Evolutionary conservation across 2,329 filamentous ascomycete genomes (phyloP).

Genomic region (Penicillium sp.): DNA sequence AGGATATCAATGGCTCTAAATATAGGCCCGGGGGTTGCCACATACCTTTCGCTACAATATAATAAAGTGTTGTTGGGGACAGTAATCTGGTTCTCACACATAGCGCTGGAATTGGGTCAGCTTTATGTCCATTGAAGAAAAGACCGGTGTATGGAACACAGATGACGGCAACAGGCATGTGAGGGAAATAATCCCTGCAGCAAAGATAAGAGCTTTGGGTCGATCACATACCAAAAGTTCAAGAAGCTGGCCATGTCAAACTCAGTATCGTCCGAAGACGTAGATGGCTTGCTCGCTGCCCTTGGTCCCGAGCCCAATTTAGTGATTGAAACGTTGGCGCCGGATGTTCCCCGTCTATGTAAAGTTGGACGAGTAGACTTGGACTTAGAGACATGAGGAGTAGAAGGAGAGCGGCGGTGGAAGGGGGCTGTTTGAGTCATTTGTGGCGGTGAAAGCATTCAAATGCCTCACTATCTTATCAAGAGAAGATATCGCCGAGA

Average conservation of each 20-base stretch:
- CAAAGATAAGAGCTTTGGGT: constrained; percentile 19
- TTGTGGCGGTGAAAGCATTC: constrained; percentile 34
- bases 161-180: constrained; percentile 19
- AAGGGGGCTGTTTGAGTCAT: constrained; percentile 34
- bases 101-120: constrained; percentile 50
- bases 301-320: constrained; percentile 34
- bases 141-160: constrained; percentile 11
- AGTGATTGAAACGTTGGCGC: constrained; percentile 30
- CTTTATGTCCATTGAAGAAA: constrained; percentile 21
- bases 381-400: constrained; percentile 32
- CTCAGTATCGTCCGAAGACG: constrained; percentile 23
- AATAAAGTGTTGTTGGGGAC: constrained; percentile 59
- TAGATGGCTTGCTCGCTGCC: constrained; percentile 18
- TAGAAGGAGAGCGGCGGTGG: constrained; percentile 36
- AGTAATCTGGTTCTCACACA: constrained; percentile 65
- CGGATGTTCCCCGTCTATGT: constrained; percentile 36
- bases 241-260: constrained; percentile 46
- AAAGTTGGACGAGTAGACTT: constrained; percentile 31
- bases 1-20: not conserved
- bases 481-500: not conserved
- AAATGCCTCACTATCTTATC: constrained; percentile 28
- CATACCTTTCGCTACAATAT: constrained; percentile 65
- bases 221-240: constrained; percentile 44
- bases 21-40: constrained; percentile 3
- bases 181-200: constrained; percentile 15